phyloP scores from a whole-genome alignment of 306 rosid genomes.

The Lathyrus tuberosus region DNA sequence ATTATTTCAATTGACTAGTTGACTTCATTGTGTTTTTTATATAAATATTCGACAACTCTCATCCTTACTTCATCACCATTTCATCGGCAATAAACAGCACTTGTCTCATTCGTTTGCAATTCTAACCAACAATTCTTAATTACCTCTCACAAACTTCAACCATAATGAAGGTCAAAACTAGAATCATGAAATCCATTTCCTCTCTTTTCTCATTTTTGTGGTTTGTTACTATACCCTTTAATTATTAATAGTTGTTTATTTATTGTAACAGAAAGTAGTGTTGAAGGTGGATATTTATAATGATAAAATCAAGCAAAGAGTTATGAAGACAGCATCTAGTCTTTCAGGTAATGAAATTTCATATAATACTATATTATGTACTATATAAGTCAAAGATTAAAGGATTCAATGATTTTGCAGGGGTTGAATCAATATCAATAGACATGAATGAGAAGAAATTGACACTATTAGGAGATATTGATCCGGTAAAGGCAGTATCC shows the following conservation, averaged over 20 bases:
- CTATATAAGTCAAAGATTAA: too few relatives aligned
- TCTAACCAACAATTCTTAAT: not conserved
- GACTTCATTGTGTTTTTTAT: not conserved
- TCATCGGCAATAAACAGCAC: too few relatives aligned
- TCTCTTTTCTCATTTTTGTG: not conserved
- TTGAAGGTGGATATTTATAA: slow-evolving; percentile 6
- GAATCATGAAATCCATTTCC: not conserved
- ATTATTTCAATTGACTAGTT: not conserved
- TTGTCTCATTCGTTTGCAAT: not conserved
- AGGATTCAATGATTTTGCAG: not conserved
- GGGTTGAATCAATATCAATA: slow-evolving; percentile 15
- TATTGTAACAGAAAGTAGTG: not conserved
- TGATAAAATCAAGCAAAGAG: slow-evolving; percentile 12
- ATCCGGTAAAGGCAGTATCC: not conserved
- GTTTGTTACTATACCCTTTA: too few relatives aligned
- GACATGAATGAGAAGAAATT: slow-evolving; percentile 3
- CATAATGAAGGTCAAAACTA: not conserved
- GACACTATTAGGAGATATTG: not conserved
- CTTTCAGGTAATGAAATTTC: not conserved
- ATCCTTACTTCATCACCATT: not conserved
- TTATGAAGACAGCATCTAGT: slow-evolving; percentile 8
- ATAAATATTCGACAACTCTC: slow-evolving; percentile 5
- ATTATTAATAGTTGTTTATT: not conserved
- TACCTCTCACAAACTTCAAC: not conserved
- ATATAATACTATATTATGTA: too few relatives aligned